phyloP scores from a whole-genome alignment of 441 rosid species.

The Pelargonium exstipulatum region DNA sequence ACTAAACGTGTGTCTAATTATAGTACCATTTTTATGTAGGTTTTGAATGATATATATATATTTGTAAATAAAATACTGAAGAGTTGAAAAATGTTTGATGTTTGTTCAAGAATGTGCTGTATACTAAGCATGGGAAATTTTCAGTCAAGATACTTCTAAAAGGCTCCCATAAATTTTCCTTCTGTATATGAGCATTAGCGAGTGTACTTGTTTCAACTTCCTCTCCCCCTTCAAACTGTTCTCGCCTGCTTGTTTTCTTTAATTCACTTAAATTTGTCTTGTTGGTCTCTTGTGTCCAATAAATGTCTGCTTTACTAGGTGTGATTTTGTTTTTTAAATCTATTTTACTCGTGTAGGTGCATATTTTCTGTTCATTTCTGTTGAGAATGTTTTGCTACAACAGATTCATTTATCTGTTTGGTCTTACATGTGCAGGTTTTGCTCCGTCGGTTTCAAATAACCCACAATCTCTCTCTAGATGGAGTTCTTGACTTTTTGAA shows the following conservation, averaged over 20 bases:
- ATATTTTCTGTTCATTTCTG: not conserved
- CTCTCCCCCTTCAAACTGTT: not conserved
- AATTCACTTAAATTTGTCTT: not conserved
- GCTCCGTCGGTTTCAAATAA: slow-evolving; percentile 74
- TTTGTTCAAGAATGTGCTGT: not conserved
- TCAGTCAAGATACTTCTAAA: not conserved
- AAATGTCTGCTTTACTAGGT: not conserved
- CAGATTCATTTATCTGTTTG: slow-evolving; percentile 8
- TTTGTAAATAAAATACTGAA: not conserved
- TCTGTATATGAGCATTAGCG: not conserved
- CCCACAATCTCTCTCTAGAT: slow-evolving; percentile 78
- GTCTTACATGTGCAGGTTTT: slow-evolving; percentile 48
- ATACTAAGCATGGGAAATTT: not conserved
- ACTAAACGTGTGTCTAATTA: no score
- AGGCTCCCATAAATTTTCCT: not conserved
- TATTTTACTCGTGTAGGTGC: no score
- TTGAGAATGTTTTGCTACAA: no score
- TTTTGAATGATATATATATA: no score
- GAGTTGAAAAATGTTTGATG: not conserved
- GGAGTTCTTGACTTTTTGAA: slow-evolving; percentile 88
- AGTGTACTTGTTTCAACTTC: not conserved
- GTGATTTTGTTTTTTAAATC: not conserved
- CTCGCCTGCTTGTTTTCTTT: no score
- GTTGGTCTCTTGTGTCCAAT: not conserved
- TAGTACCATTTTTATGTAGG: no score